phyloP scores from a whole-genome alignment of 2,329 filamentous ascomycete species.

The Diaporthe destruens region DNA sequence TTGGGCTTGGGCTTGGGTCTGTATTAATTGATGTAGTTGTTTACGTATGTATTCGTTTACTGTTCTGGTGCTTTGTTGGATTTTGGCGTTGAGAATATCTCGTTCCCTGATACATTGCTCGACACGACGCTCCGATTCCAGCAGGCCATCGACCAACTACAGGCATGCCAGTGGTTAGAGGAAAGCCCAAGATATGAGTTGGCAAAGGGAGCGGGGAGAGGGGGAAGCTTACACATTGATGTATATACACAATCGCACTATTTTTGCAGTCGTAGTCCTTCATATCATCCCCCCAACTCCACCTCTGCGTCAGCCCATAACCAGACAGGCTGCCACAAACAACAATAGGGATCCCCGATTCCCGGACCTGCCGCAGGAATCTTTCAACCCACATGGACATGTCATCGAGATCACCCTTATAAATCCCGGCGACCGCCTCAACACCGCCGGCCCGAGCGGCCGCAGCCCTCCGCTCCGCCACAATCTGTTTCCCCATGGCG shows the following conservation, averaged over 20 bases:
- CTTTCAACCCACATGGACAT: slow-evolving; percentile 1
- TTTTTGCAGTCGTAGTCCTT: slow-evolving; percentile 9
- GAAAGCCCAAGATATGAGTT: fast-evolving
- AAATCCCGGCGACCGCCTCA: not conserved
- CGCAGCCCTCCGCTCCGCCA: slow-evolving; percentile 1
- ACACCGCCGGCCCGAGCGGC: not conserved
- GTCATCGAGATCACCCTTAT: not conserved
- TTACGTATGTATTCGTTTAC: not conserved
- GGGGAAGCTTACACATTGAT: not conserved
- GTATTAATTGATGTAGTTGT: not conserved
- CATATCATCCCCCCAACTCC: not conserved
- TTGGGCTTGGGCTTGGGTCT: not conserved
- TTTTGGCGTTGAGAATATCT: not conserved
- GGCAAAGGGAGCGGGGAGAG: too few relatives aligned
- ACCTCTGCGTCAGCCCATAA: slow-evolving; percentile 23
- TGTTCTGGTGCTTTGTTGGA: not conserved
- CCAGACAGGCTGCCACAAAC: not conserved
- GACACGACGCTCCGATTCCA: not conserved
- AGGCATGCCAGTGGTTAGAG: not conserved
- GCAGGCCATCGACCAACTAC: not conserved
- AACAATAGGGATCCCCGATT: not conserved
- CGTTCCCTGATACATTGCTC: not conserved
- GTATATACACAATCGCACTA: slow-evolving; percentile 15
- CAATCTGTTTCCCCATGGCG: not conserved
- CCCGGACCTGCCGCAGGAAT: not conserved